These are phyloP conservation scores for Larix kaempferi DNA, from an alignment of 75 land plant species.

Conservation along the genomic window DNA sequence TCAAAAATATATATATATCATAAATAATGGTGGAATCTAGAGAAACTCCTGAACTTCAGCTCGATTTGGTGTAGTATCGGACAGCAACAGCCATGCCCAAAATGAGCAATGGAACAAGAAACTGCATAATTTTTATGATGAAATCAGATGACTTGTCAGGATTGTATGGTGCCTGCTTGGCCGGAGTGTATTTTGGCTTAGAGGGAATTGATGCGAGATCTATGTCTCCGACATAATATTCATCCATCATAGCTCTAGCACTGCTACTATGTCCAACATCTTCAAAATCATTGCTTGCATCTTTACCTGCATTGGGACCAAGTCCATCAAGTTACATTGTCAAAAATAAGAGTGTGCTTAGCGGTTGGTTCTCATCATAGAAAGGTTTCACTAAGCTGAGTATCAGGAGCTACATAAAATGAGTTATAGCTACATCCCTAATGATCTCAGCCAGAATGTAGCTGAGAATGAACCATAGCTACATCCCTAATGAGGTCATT, in stretches of 20 bases:
- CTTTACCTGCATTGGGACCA: conserved; percentile 50
- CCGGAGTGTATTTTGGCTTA: conserved; percentile 41
- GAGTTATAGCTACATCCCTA: no score
- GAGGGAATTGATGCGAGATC: conserved; percentile 56
- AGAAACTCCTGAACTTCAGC: no score
- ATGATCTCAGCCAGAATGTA: no score
- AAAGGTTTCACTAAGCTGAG: no score
- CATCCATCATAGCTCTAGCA: conserved; percentile 70
- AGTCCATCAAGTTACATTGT: background rate
- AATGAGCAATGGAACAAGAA: conserved; percentile 63
- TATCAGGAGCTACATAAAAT: no score
- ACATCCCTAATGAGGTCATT: no score
- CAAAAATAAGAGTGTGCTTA: background rate
- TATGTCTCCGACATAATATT: conserved; percentile 58
- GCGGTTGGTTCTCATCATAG: no score
- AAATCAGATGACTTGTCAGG: conserved; percentile 62
- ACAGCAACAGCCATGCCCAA: conserved; percentile 57
- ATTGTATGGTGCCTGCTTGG: conserved; percentile 50
- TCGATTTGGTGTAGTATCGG: conserved; percentile 32
- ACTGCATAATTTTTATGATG: conserved; percentile 59
- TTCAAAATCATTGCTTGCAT: conserved; percentile 83
- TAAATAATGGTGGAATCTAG: no score
- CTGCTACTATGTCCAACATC: conserved; percentile 72
- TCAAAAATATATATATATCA: no score
- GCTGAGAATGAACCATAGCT: no score